Evolutionary conservation across 202 grass and related monocot genomes (phyloP), one percentile per base, ranked within the genome.

Genomic region (Digitaria exilis): DNA sequence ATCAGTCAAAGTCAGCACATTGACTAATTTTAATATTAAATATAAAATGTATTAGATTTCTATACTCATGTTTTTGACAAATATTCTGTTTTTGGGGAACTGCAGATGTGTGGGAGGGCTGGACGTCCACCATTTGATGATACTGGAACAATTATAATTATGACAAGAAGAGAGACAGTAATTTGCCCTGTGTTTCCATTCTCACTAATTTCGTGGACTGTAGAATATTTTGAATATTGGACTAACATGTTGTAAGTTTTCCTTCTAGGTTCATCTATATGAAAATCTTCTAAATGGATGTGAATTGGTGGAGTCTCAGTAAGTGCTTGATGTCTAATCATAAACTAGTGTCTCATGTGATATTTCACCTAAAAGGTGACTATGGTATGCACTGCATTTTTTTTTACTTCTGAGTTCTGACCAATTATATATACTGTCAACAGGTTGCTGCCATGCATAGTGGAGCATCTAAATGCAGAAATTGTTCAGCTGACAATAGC

Each of bases 251-350:
- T 80, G 3, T 87, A 57, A 34, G 11, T 86, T 83, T 80, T 44
- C 72, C 65, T 68, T 81, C 60, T 90, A 95, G 92, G 96, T 98
- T 31, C 90, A 98, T 88, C 88, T 98, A 55, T 95, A 98, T 64
- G 88, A 98, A 69, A 98, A 95, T 75, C 80, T 98, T 79, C 82
- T 98, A 77, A 91, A 89, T 87, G 96, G 96, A 82, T 92, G 92
- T 90, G 96, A 98, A 88, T 91, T 95, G 96, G 91, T 98, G 21
- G 96, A 98, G 85, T 95, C 96, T 85, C 96, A 95, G 90, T 93
- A 93, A 87, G 96, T 90, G 19, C 57, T 84, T 85, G 32, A 76
- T 71, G 32, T 74, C 35, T 49, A 84, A 57, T 52, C 31, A 43
- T 66, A 83, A 78, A 84, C 50, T 39, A 76, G 58, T 80, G 43